Conservation (phyloP, 306 rosid genomes). For the Rosa rugosa region DNA sequence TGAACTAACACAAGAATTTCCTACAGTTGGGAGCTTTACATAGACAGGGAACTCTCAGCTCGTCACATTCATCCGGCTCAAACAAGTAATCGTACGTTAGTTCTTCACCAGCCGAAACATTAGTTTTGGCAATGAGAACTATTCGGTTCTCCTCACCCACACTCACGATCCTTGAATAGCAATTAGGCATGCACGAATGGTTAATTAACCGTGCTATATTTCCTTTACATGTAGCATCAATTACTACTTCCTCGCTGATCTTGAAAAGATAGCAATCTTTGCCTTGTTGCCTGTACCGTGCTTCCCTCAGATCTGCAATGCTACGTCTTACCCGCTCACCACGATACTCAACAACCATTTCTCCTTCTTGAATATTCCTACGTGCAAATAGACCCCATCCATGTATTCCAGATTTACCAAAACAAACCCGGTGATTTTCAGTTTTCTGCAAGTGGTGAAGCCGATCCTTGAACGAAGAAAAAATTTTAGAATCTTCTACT, state of each 20-base stretch:
- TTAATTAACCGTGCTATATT: slow-evolving; percentile 88
- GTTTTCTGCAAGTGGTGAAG: slow-evolving; percentile 72
- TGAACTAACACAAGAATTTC: slow-evolving; percentile 73
- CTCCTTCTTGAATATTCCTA: slow-evolving; percentile 83
- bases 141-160: slow-evolving; percentile 69
- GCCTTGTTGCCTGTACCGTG: slow-evolving; percentile 67
- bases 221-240: slow-evolving; percentile 82
- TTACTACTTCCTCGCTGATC: slow-evolving; percentile 89
- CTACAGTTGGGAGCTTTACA: slow-evolving; percentile 78
- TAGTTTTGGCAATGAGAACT: slow-evolving; percentile 84
- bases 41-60: slow-evolving; percentile 80
- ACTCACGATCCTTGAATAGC: slow-evolving; percentile 88
- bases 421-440: slow-evolving; percentile 71
- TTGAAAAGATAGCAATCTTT: slow-evolving; percentile 97
- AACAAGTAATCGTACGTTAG: slow-evolving; percentile 94
- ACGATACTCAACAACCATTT: slow-evolving; percentile 93
- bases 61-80: slow-evolving; percentile 89
- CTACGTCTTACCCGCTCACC: slow-evolving; percentile 86
- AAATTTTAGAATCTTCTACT: slow-evolving; percentile 59
- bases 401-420: slow-evolving; percentile 95
- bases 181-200: slow-evolving; percentile 98
- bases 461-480: slow-evolving; percentile 82
- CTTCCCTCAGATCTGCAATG: slow-evolving; percentile 87
- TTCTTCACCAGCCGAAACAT: slow-evolving; percentile 85
- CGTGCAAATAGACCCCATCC: slow-evolving; percentile 99